Evolutionary conservation across 2,329 filamentous ascomycete species (phyloP), one percentile per base, ranked within the genome.

Genomic region (Ceratocystis papillata): DNA sequence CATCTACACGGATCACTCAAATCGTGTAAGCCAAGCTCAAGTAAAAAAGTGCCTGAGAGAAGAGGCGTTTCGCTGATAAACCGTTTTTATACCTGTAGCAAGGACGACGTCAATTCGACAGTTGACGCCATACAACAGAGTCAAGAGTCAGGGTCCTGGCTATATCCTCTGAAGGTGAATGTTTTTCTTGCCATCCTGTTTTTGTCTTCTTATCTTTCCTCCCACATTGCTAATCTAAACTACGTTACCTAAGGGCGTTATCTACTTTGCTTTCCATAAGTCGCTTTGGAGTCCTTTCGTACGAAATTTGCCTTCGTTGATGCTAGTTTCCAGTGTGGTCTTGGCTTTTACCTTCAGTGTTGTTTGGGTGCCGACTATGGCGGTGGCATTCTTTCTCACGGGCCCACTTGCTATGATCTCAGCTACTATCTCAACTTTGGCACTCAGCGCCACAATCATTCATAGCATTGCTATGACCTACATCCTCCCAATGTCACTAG

Each of bases 261-360:
- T 80, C 72, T 87, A 86, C 74, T 84, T 86, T 71, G 60, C 80
- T 55, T 77, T 77, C 28, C 82, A 86, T 69, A 77, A 77, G 17
- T 74, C 78, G 5, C 73, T 87, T 59, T 86, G 83, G 83, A 80
- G 79, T 71, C 84, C 84, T 1, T 80, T 86, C 55, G 69, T 80
- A 46, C 81, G 79, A 5, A 79, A 79, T 67, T 74, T 87, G 57
- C 73, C 78, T 1, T 81, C 83, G 2, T 90, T 87, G 33, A 70
- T 95, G 63, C 80, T 82, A 1, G 81, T 96, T 1, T 90, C 89
- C 15, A 75, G 86, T 8, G 82, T 83, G 57, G 86, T 96, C 59
- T 86, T 92, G 1, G 79, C 80, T 10, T 79, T 83, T 74, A 95
- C 96, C 90, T 96, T 97, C 76, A 78, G 88, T 70, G 86, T 96